Evolutionary conservation across 2,329 filamentous ascomycete species (phyloP), one percentile per base, ranked within the genome.

Genomic region (Calonectria ilicicola): DNA sequence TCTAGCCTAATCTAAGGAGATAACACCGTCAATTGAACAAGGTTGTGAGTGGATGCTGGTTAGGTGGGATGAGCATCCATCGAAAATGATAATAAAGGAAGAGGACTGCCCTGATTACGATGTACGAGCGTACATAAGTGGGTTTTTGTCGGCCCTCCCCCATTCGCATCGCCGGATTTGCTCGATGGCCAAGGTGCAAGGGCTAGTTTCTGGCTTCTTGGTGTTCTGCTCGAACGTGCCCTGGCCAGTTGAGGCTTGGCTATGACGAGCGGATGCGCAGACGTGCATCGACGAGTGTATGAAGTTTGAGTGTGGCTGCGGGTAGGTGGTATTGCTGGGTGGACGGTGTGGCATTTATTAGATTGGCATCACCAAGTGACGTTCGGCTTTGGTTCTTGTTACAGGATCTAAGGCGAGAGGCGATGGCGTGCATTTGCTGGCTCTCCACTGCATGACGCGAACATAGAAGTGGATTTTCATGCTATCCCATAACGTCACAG

Each of bases 121-220:
- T 60, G 32, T 40, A 38, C 53, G 21, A 40, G 26, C 53, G 6
- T 40, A 40, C 53, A 60, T 40, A 60, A 60, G 32, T 38, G 32
- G 53, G 32, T 40, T 60, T 40, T n/a, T 19, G 38, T 40, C 38
- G n/a, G 23, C 21, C 35, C 53, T 38, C 53, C 53, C 53, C 53
- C 32, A 60, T 60, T 60, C 35, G 53, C 32, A 60, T 60, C 38
- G 15, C 53, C 32, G 53, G 47, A 46, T 51, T 67, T 66, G 60
- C 74, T 63, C 38, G 29, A 40, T 60, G 21, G 53, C 53, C 32
- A 60, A 58, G 53, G 15, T 32, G 53, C 53, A 60, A 60, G 53
- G 53, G 26, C 53, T 21, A 40, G 35, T n/a, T 67, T 75, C 66
- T 68, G 47, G 72, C 71, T 68, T 69, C 73, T 70, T 73, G 68